Evolutionary conservation across 352 stramenopile species (phyloP).

Genomic region (Paralagenidium karlingii): DNA sequence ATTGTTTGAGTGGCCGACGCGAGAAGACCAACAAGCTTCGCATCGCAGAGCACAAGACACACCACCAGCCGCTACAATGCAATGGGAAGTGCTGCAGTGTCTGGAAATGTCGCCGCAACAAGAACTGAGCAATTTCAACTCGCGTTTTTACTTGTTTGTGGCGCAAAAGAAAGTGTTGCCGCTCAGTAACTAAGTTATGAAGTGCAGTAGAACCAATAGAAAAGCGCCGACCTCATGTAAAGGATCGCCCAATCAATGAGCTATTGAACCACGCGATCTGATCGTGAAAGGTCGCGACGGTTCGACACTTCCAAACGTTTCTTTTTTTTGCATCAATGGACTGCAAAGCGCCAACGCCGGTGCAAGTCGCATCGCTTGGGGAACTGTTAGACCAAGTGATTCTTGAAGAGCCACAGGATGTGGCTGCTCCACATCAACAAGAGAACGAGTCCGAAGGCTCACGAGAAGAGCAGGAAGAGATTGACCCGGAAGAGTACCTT

Average conservation of each 20-base stretch:
- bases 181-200: neutral
- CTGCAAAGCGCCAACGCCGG: too few relatives aligned
- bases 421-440: too few relatives aligned
- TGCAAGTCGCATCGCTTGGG: too few relatives aligned
- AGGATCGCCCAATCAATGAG: neutral
- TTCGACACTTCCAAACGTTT: too few relatives aligned
- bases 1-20: slow-evolving; percentile 31
- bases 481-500: too few relatives aligned
- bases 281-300: neutral
- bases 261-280: neutral
- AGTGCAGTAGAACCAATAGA: neutral
- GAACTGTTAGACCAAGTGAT: too few relatives aligned
- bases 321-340: too few relatives aligned
- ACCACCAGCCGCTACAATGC: slow-evolving; percentile 6
- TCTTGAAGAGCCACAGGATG: too few relatives aligned
- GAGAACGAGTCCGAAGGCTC: too few relatives aligned
- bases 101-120: slow-evolving; percentile 28
- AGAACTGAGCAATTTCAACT: slow-evolving; percentile 15
- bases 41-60: too few relatives aligned
- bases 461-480: too few relatives aligned
- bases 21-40: too few relatives aligned
- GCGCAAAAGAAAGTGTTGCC: slow-evolving; percentile 30
- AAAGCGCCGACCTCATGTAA: neutral
- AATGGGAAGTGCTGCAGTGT: slow-evolving; percentile 40
- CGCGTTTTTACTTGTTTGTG: slow-evolving; percentile 37